Evolutionary conservation across 2,329 filamentous ascomycete species (phyloP).

Genomic region (Fusarium caatingaense): DNA sequence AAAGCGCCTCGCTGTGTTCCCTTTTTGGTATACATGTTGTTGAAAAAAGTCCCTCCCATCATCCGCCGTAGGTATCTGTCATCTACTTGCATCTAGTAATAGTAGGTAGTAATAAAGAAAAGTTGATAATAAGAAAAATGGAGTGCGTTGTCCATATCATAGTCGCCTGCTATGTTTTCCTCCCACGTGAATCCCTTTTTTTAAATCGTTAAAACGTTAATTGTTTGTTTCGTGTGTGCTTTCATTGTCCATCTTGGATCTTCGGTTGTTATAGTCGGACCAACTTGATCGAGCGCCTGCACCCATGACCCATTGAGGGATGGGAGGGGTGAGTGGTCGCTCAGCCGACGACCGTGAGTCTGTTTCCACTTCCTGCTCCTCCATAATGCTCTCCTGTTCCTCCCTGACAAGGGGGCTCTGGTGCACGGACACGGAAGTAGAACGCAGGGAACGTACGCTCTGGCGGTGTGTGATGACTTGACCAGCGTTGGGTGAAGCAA

Average conservation of each 20-base stretch:
- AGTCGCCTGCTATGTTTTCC: slow-evolving; percentile 32
- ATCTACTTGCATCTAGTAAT: slow-evolving; percentile 12
- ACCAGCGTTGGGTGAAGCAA: slow-evolving; percentile 76
- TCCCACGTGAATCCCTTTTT: slow-evolving; percentile 8
- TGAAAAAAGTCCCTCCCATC: slow-evolving; percentile 9
- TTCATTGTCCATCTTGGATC: slow-evolving; percentile 37
- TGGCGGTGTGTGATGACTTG: slow-evolving; percentile 68
- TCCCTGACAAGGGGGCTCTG: slow-evolving; percentile 60
- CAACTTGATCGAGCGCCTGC: slow-evolving; percentile 64
- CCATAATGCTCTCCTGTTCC: slow-evolving; percentile 38
- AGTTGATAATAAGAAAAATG: slow-evolving; percentile 30
- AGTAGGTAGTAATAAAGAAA: background rate
- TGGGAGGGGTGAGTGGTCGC: slow-evolving; percentile 67
- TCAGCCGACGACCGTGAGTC: slow-evolving; percentile 49
- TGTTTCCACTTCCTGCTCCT: slow-evolving; percentile 41
- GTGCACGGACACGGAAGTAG: slow-evolving; percentile 63
- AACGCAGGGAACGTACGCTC: slow-evolving; percentile 65
- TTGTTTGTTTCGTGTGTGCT: slow-evolving; percentile 14
- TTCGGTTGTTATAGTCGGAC: slow-evolving; percentile 58
- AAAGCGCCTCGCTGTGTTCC: slow-evolving; percentile 41
- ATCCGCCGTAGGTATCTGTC: slow-evolving; percentile 3
- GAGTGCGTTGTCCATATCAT: slow-evolving; percentile 30
- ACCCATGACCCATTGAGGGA: slow-evolving; percentile 70
- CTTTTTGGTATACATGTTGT: slow-evolving; percentile 32
- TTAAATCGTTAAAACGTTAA: slow-evolving; percentile 32